Conservation (phyloP, 345 rosid genomes). For the Conringia planisiliqua region DNA sequence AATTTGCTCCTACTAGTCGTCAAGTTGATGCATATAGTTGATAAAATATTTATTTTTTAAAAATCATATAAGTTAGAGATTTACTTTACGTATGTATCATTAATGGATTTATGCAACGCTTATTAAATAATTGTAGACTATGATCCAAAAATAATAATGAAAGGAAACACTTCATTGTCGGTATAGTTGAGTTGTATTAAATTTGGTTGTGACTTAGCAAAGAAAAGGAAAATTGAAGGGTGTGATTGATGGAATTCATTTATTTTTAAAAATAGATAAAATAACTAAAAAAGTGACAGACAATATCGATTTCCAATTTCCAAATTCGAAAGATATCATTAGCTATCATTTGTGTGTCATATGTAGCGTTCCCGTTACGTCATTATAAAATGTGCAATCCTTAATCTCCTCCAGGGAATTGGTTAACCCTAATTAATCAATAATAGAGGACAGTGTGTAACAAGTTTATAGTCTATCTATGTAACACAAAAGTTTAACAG, state of each 20-base stretch:
- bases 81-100: constrained; percentile 19
- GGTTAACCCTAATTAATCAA: not conserved
- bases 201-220: constrained; percentile 19
- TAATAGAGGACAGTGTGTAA: not conserved
- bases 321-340: not conserved
- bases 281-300: not conserved
- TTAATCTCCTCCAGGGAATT: not conserved
- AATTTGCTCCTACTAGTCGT: not conserved
- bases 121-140: constrained; percentile 20
- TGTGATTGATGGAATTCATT: constrained; percentile 11
- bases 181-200: constrained; percentile 33
- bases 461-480: not conserved
- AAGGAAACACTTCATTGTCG: constrained; percentile 20
- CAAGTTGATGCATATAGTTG: not conserved
- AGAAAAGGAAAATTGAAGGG: not conserved
- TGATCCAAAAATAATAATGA: constrained; percentile 32
- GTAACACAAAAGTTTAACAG: not conserved
- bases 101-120: constrained; percentile 8
- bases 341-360: constrained; percentile 8
- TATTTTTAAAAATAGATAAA: not conserved
- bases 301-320: constrained; percentile 5
- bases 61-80: constrained; percentile 16
- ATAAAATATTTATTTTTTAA: not conserved
- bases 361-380: constrained; percentile 6
- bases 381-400: not conserved